Conservation (phyloP, 2,329 filamentous ascomycete genomes). For the Amphichorda felina region DNA sequence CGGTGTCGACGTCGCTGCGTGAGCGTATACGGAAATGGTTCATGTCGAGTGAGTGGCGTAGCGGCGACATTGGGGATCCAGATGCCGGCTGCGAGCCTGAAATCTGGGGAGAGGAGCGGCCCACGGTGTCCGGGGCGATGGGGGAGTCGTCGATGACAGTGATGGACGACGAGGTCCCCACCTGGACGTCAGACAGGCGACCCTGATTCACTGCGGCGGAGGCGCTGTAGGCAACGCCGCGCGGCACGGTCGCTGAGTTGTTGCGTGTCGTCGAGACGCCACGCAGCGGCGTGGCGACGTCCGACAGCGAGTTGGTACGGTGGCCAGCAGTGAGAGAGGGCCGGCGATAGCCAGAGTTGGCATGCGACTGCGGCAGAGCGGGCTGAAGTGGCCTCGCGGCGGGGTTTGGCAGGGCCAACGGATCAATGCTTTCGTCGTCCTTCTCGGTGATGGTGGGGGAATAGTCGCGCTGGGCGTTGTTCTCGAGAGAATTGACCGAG, state of each 20-base stretch:
- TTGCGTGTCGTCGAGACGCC: not conserved
- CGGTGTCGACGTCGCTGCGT: slow-evolving; percentile 46
- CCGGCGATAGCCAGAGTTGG: slow-evolving; percentile 2
- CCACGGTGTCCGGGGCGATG: slow-evolving; percentile 15
- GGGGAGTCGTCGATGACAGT: slow-evolving; percentile 22
- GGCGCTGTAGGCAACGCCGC: not conserved
- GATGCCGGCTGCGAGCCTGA: slow-evolving; percentile 11
- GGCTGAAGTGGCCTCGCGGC: slow-evolving; percentile 12
- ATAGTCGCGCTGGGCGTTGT: slow-evolving; percentile 30
- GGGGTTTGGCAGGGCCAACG: slow-evolving; percentile 6
- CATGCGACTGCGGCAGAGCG: slow-evolving; percentile 7
- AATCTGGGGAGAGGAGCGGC: slow-evolving; percentile 12
- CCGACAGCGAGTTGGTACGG: slow-evolving; percentile 20
- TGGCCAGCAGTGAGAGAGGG: slow-evolving; percentile 13
- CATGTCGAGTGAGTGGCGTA: slow-evolving; percentile 47
- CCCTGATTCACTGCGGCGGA: not conserved
- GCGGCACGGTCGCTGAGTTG: too few relatives aligned
- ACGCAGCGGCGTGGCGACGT: slow-evolving; percentile 15
- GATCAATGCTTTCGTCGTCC: slow-evolving; percentile 24
- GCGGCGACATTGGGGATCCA: slow-evolving; percentile 30
- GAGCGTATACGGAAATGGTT: slow-evolving; percentile 46
- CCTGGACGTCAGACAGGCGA: slow-evolving; percentile 1
- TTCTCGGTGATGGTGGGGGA: slow-evolving; percentile 44
- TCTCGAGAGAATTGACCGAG: slow-evolving; percentile 40
- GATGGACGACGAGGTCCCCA: slow-evolving; percentile 2